Conservation (phyloP, 306 rosid genomes). For the Prunus persica region Prunus_persica_NCBIv2 NC_034012.1:12728001-12728500, state of each 20-base stretch:
- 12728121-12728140: slow-evolving; percentile 63
- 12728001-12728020: slow-evolving; percentile 66
- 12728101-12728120: slow-evolving; percentile 80
- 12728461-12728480: slow-evolving; percentile 82
- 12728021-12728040: slow-evolving; percentile 63
- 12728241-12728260: slow-evolving; percentile 58
- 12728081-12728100: slow-evolving; percentile 85
- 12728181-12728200: slow-evolving; percentile 76
- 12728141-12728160: slow-evolving; percentile 81
- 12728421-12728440: slow-evolving; percentile 71
- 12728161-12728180: slow-evolving; percentile 91
- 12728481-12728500: slow-evolving; percentile 66
- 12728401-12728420: slow-evolving; percentile 82
- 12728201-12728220: slow-evolving; percentile 83
- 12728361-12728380: slow-evolving; percentile 41
- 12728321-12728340: slow-evolving; percentile 76
- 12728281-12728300: slow-evolving; percentile 86
- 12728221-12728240: slow-evolving; percentile 66
- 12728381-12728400: slow-evolving; percentile 54
- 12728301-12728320: slow-evolving; percentile 79
- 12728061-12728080: slow-evolving; percentile 87
- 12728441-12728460: slow-evolving; percentile 97
- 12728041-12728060: slow-evolving; percentile 84
- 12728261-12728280: slow-evolving; percentile 69
- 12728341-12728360: slow-evolving; percentile 92